Conservation (phyloP, 805 yeast species). For the Starmerella kuoi region DNA sequence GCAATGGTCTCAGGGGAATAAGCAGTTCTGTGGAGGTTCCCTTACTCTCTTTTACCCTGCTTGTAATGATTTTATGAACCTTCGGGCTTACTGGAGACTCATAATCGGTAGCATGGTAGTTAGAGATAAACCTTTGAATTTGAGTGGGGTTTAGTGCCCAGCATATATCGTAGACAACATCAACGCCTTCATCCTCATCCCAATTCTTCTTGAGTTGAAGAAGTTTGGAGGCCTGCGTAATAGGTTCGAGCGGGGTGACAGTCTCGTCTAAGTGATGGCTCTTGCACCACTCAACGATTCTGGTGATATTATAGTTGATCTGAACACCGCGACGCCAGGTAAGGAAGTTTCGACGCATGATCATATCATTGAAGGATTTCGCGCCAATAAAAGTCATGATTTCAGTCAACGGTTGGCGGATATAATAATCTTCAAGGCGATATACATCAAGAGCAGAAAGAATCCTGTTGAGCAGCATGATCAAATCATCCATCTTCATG, state of each 20-base stretch:
- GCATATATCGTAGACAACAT: slow-evolving; percentile 87
- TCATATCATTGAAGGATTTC: slow-evolving; percentile 84
- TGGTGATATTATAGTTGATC: slow-evolving; percentile 87
- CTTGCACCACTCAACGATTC: slow-evolving; percentile 97
- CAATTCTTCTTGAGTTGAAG: slow-evolving; percentile 85
- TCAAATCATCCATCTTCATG: slow-evolving; percentile 87
- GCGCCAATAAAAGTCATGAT: slow-evolving; percentile 80
- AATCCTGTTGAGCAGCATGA: slow-evolving; percentile 78
- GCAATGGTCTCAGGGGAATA: slow-evolving; percentile 32
- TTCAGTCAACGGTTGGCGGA: slow-evolving; percentile 73
- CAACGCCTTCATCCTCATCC: slow-evolving; percentile 60
- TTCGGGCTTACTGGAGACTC: slow-evolving; percentile 82
- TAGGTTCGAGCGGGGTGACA: slow-evolving; percentile 66
- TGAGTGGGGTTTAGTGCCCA: slow-evolving; percentile 90
- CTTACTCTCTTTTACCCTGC: slow-evolving; percentile 33
- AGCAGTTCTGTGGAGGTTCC: slow-evolving; percentile 31
- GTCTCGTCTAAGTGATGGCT: slow-evolving; percentile 85
- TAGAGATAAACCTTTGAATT: slow-evolving; percentile 80
- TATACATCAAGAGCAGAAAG: slow-evolving; percentile 89
- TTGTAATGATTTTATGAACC: slow-evolving; percentile 66
- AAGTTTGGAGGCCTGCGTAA: slow-evolving; percentile 85
- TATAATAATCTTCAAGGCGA: slow-evolving; percentile 72
- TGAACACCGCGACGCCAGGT: slow-evolving; percentile 98
- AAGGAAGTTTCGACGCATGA: slow-evolving; percentile 86
- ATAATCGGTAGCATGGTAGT: slow-evolving; percentile 84